These are phyloP conservation scores for Chenopodium berlandieri DNA, from an alignment of 148 eudicot species.

Conservation along the genomic window DNA sequence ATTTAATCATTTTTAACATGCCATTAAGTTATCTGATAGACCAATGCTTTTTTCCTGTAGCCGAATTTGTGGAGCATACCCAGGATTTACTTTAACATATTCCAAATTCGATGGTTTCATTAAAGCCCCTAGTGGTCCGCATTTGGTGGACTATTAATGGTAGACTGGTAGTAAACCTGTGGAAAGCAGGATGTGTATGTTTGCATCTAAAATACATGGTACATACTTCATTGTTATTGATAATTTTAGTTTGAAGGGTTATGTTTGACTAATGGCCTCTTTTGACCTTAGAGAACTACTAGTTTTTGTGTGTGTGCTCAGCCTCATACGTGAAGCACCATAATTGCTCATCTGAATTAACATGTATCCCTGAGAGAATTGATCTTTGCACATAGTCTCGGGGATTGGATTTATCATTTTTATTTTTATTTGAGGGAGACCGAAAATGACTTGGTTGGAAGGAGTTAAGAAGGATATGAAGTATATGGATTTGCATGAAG, in stretches of 20 bases:
- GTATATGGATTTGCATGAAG: too few species aligned
- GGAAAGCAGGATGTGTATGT: conserved; percentile 8
- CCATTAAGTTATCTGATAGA: neutral
- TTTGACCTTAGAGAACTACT: neutral
- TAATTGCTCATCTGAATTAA: neutral
- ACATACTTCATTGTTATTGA: neutral
- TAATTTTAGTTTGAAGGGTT: neutral
- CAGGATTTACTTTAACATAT: too few species aligned
- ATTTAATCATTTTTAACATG: neutral
- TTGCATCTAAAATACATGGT: neutral
- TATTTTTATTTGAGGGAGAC: too few species aligned
- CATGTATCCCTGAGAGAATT: neutral
- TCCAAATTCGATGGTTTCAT: neutral
- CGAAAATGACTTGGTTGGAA: too few species aligned
- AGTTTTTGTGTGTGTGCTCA: neutral
- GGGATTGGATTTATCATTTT: neutral
- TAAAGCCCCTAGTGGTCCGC: neutral
- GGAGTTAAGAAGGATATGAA: too few species aligned
- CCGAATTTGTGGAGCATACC: neutral
- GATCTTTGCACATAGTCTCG: neutral
- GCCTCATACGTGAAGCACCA: neutral
- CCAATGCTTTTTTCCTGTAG: neutral
- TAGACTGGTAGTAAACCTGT: neutral
- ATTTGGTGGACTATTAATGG: conserved; percentile 3
- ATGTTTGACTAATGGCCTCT: neutral